Evolutionary conservation across 2,329 filamentous ascomycete species (phyloP).

Genomic region (Diaporthe vaccinii): DNA sequence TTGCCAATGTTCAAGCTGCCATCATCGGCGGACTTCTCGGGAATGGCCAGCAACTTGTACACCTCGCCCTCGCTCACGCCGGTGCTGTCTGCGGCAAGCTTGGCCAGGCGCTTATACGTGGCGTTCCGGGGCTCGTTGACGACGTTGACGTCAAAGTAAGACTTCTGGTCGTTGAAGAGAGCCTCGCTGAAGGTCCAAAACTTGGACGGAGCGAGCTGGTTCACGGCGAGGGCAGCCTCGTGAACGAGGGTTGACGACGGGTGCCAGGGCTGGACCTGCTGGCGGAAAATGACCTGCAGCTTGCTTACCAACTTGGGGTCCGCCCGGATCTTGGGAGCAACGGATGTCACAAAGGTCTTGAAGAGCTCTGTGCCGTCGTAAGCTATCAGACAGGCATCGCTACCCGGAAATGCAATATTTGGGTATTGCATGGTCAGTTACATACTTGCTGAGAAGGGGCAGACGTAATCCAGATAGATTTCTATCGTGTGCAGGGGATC

Average conservation of each 20-base stretch:
- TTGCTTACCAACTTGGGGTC: conserved; percentile 69
- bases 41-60: conserved; percentile 76
- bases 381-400: neutral
- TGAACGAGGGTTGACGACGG: conserved; percentile 85
- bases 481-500: conserved; percentile 71
- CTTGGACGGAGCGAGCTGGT: conserved; percentile 75
- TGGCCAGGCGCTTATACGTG: conserved; percentile 84
- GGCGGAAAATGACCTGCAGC: conserved; percentile 86
- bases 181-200: conserved; percentile 85
- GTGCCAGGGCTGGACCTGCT: conserved; percentile 96
- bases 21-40: conserved; percentile 75
- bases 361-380: conserved; percentile 67
- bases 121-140: conserved; percentile 87
- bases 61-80: conserved; percentile 80
- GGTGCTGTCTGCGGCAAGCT: conserved; percentile 74
- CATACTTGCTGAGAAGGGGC: conserved; percentile 73
- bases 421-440: neutral
- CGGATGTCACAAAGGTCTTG: conserved; percentile 77
- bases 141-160: conserved; percentile 87
- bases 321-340: conserved; percentile 74
- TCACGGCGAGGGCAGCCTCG: conserved; percentile 85
- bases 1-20: conserved; percentile 85
- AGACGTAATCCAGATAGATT: conserved; percentile 89
- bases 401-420: neutral
- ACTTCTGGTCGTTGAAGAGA: conserved; percentile 75